Percentiles rank a stretch among this genome's conserved stretches.
Conservation (phyloP, 2,329 filamentous ascomycete species). For the Ceratocystiopsis minuta region DNA sequence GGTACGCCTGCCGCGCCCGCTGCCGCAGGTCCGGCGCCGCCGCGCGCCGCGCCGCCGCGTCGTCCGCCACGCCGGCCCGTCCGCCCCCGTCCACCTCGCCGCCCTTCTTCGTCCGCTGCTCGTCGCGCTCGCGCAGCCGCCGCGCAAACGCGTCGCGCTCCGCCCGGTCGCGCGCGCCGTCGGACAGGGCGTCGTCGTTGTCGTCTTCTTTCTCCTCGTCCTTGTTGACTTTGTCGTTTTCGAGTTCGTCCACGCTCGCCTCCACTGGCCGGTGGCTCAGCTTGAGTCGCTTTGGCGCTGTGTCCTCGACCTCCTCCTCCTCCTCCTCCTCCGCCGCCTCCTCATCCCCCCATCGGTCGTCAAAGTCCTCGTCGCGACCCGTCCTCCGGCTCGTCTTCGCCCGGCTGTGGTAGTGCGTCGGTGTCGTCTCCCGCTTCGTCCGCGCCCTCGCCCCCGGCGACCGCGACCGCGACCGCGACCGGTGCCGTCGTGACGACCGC, state of each 20-base stretch:
- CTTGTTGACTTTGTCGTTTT: not conserved
- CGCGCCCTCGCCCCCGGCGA: too few species aligned
- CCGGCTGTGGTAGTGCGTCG: slow-evolving; percentile 15
- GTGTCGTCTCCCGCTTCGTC: too few species aligned
- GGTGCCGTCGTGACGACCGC: slow-evolving; percentile 14
- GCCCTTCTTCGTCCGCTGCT: slow-evolving; percentile 46
- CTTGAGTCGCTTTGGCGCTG: slow-evolving; percentile 53
- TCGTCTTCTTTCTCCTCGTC: slow-evolving; percentile 11
- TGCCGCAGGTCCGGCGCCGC: slow-evolving; percentile 68
- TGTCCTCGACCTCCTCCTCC: slow-evolving; percentile 45
- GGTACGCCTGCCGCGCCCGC: slow-evolving; percentile 76
- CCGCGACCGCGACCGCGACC: too few species aligned
- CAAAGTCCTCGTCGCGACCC: slow-evolving; percentile 32
- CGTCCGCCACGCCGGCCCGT: slow-evolving; percentile 44
- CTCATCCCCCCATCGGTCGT: slow-evolving; percentile 71
- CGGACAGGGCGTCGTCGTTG: slow-evolving; percentile 35
- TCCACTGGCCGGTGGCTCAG: slow-evolving; percentile 28
- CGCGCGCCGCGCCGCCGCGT: slow-evolving; percentile 46
- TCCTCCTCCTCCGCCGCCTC: slow-evolving; percentile 31
- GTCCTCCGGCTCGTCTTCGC: slow-evolving; percentile 21
- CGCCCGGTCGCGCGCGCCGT: slow-evolving; percentile 46
- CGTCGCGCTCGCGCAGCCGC: slow-evolving; percentile 53
- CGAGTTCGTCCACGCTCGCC: slow-evolving; percentile 4
- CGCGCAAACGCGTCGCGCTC: slow-evolving; percentile 71
- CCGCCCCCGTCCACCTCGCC: slow-evolving; percentile 19